These are phyloP conservation scores for Candida nonsorbophila DNA, from an alignment of 805 yeast genomes.

Conservation along the genomic window DNA sequence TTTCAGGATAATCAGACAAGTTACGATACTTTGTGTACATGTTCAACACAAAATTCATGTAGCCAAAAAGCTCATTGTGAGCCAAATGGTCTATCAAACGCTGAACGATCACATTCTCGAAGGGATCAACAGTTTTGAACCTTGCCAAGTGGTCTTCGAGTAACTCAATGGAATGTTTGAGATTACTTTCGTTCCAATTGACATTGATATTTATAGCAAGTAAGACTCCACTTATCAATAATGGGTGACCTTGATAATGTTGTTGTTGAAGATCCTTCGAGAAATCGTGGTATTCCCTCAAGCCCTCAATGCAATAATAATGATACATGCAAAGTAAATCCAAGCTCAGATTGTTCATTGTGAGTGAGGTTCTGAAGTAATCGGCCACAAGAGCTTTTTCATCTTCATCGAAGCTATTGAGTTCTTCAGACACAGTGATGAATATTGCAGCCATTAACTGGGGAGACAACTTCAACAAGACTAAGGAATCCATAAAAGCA, in stretches of 20 bases:
- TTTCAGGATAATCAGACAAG: no score
- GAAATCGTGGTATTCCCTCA: slow-evolving; percentile 2
- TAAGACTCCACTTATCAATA: slow-evolving; percentile 16
- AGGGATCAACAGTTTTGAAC: slow-evolving; percentile 1
- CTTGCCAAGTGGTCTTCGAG: slow-evolving; percentile 12
- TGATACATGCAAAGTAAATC: slow-evolving; percentile 1
- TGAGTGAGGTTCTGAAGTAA: no score
- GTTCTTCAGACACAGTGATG: no score
- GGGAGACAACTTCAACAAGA: no score
- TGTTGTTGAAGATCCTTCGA: neutral
- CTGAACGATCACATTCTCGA: slow-evolving; percentile 25
- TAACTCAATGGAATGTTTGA: slow-evolving; percentile 1
- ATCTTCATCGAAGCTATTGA: no score
- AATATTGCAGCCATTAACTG: no score
- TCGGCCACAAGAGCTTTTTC: no score
- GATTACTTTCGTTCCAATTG: slow-evolving; percentile 14
- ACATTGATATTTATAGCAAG: slow-evolving; percentile 15
- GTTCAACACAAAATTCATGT: no score
- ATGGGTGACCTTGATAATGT: slow-evolving; percentile 1
- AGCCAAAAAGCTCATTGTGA: slow-evolving; percentile 15
- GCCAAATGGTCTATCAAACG: slow-evolving; percentile 16
- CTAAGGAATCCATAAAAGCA: no score
- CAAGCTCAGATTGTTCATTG: slow-evolving; percentile 1
- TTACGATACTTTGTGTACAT: no score
- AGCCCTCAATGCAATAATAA: slow-evolving; percentile 3